These are phyloP conservation scores for Penicillium subrubescens DNA, from an alignment of 495 filamentous ascomycete genomes.

Conservation along the genomic window DNA sequence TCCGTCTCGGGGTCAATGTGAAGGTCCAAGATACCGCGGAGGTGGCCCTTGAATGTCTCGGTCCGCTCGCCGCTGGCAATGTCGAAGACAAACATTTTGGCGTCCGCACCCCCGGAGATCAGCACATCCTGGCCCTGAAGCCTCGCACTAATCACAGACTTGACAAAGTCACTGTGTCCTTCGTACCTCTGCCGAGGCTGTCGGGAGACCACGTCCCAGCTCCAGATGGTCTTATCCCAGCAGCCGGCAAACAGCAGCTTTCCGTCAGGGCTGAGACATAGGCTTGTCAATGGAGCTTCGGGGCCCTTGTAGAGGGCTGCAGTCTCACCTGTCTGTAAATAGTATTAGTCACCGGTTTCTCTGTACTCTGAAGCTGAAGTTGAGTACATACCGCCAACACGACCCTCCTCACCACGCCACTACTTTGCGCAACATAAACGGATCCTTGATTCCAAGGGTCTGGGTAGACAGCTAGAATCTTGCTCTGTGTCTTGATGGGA, in stretches of 20 bases:
- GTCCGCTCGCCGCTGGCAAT: slow-evolving; percentile 64
- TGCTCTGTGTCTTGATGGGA: slow-evolving; percentile 79
- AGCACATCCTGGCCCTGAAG: slow-evolving; percentile 64
- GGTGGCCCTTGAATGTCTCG: slow-evolving; percentile 75
- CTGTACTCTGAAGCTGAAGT: neutral
- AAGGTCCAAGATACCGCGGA: slow-evolving; percentile 75
- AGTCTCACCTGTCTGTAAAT: slow-evolving; percentile 49
- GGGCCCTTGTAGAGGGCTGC: slow-evolving; percentile 69
- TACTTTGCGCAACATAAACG: slow-evolving; percentile 83
- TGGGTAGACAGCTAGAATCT: slow-evolving; percentile 74
- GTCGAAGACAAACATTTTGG: slow-evolving; percentile 83
- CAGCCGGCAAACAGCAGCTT: slow-evolving; percentile 77
- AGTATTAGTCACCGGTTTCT: neutral
- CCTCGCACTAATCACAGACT: slow-evolving; percentile 59
- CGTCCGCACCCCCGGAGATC: slow-evolving; percentile 85
- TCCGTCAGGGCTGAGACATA: slow-evolving; percentile 66
- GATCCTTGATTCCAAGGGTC: slow-evolving; percentile 64
- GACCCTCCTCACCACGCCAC: slow-evolving; percentile 72
- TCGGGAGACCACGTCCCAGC: slow-evolving; percentile 67
- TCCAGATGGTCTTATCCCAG: slow-evolving; percentile 92
- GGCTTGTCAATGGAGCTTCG: slow-evolving; percentile 73
- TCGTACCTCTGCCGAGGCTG: slow-evolving; percentile 58
- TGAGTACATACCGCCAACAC: slow-evolving; percentile 69
- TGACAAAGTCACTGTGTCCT: slow-evolving; percentile 92
- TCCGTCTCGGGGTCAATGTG: slow-evolving; percentile 63